Percentiles rank a stretch among this genome's conserved stretches.
phyloP scores from a whole-genome alignment of 1,284 basidiomycete species.

The Ceratobasidium sp. region DNA sequence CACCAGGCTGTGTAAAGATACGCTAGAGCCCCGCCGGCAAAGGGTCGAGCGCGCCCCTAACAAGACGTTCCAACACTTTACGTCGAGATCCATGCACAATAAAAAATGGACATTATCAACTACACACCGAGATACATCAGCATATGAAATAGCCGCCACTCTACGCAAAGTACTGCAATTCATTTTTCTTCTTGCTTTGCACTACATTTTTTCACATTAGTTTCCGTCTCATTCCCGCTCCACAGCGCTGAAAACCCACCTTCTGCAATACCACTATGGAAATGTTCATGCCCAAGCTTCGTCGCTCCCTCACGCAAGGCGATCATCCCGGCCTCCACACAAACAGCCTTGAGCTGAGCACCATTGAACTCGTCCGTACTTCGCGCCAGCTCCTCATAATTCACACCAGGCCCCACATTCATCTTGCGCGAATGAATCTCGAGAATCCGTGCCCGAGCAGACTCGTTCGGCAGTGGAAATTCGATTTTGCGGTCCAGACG shows the following conservation, averaged over 20 bases:
- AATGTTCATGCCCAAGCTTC: conserved; percentile 92
- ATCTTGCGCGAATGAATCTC: conserved; percentile 94
- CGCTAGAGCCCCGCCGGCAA: conserved; percentile 2
- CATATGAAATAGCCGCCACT: background rate
- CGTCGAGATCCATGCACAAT: background rate
- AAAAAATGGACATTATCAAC: conserved; percentile 34
- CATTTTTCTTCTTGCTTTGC: conserved; percentile 97
- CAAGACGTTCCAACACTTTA: background rate
- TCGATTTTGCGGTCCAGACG: conserved; percentile 84
- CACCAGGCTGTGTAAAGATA: background rate
- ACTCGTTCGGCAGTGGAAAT: conserved; percentile 81
- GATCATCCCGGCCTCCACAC: conserved; percentile 99
- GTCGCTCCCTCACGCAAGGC: conserved; percentile 92
- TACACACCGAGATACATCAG: background rate
- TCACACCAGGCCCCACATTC: conserved; percentile 78
- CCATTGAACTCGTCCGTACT: conserved; percentile 84
- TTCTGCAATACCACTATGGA: conserved; percentile 91
- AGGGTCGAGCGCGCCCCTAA: background rate
- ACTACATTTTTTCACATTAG: conserved; percentile 17
- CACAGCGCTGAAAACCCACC: conserved; percentile 60
- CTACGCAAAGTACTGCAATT: conserved; percentile 89
- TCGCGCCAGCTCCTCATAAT: conserved; percentile 79
- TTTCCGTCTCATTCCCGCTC: background rate
- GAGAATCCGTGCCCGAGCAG: conserved; percentile 75
- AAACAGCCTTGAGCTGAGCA: conserved; percentile 86